Evolutionary conservation across 2,329 filamentous ascomycete genomes (phyloP).

Genomic region (Lasiodiplodia gonubiensis): DNA sequence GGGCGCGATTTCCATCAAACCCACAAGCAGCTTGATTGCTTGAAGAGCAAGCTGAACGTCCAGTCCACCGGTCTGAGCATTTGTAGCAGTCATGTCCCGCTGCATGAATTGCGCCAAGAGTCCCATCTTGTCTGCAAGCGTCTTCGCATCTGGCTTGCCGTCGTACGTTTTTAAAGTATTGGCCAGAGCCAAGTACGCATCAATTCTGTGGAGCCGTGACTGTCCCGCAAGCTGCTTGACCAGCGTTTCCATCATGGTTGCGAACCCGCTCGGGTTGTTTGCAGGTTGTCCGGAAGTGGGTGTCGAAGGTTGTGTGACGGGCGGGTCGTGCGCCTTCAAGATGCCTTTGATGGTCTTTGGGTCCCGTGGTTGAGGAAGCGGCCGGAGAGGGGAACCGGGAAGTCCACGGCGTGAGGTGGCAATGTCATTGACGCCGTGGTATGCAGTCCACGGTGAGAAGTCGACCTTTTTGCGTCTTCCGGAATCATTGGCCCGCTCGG

Average conservation of each 20-base stretch:
- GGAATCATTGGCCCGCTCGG: slow-evolving; percentile 45
- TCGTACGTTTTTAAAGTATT: slow-evolving; percentile 80
- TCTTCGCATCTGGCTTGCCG: slow-evolving; percentile 65
- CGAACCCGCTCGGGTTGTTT: slow-evolving; percentile 65
- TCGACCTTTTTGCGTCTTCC: slow-evolving; percentile 64
- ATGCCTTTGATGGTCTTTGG: slow-evolving; percentile 73
- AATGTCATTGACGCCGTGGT: slow-evolving; percentile 52
- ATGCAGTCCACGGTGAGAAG: slow-evolving; percentile 64
- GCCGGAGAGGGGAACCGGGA: slow-evolving; percentile 49
- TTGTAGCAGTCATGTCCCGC: slow-evolving; percentile 70
- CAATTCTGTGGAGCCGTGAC: slow-evolving; percentile 74
- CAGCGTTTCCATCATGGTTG: slow-evolving; percentile 83
- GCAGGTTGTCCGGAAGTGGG: slow-evolving; percentile 39
- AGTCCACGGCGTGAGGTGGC: slow-evolving; percentile 32
- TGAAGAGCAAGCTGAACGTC: slow-evolving; percentile 78
- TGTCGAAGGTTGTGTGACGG: slow-evolving; percentile 26
- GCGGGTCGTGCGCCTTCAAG: slow-evolving; percentile 70
- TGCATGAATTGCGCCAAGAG: slow-evolving; percentile 82
- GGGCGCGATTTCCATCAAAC: slow-evolving; percentile 76
- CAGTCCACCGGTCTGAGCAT: slow-evolving; percentile 57
- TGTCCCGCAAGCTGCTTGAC: slow-evolving; percentile 79
- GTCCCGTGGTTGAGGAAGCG: slow-evolving; percentile 57
- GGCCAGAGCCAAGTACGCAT: slow-evolving; percentile 84
- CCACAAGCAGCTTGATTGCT: slow-evolving; percentile 76
- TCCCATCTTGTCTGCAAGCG: slow-evolving; percentile 71